phyloP scores from a whole-genome alignment of 805 yeast genomes.

The Kazachstania africana region DNA sequence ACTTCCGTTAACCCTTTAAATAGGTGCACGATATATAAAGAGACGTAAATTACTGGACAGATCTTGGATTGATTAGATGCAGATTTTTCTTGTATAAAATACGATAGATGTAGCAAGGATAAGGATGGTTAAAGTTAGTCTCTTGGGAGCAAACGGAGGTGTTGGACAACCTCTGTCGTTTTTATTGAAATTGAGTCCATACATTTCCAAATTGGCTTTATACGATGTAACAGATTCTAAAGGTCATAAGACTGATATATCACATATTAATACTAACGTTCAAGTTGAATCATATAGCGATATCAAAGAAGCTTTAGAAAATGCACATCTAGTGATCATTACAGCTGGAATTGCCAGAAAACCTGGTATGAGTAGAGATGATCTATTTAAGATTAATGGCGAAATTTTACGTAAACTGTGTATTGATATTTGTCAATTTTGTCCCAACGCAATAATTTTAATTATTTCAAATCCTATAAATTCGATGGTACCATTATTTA shows the following conservation, averaged over 20 bases:
- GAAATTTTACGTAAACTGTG: conserved; percentile 90
- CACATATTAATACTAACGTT: conserved; percentile 89
- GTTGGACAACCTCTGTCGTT: conserved; percentile 86
- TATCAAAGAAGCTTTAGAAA: conserved; percentile 59
- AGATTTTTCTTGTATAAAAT: no score
- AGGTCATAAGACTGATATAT: conserved; percentile 94
- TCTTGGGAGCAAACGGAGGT: conserved; percentile 84
- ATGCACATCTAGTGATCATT: conserved; percentile 69
- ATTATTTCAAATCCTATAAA: conserved; percentile 93
- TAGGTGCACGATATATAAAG: no score
- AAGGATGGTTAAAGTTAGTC: conserved; percentile 45
- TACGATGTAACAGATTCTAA: conserved; percentile 88
- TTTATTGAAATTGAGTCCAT: conserved; percentile 75
- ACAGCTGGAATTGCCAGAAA: conserved; percentile 99
- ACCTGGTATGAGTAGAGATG: conserved; percentile 99
- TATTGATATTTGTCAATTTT: conserved; percentile 65
- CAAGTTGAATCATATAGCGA: conserved; percentile 74
- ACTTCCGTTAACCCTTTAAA: no score
- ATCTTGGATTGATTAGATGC: no score
- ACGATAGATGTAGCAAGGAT: background rate
- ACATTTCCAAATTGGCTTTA: conserved; percentile 74
- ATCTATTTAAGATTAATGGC: conserved; percentile 90
- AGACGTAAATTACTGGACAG: no score
- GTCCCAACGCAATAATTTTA: conserved; percentile 74
- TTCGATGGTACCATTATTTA: conserved; percentile 94